Conservation (phyloP, 2,329 filamentous ascomycete genomes). For the Curvularia sp. region DNA sequence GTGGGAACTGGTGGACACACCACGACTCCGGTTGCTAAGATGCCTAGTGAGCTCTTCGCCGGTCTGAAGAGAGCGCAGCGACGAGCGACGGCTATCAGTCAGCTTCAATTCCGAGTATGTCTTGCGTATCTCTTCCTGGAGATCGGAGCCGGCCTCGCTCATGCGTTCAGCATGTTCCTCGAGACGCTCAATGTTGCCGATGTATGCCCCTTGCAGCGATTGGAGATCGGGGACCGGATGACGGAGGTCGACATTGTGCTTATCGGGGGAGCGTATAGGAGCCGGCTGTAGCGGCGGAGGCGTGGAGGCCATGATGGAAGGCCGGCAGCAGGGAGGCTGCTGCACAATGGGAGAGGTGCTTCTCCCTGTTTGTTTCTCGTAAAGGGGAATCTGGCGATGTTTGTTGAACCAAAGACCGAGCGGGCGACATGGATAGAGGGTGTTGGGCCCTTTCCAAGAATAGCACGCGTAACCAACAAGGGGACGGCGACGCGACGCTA, state of each 20-base stretch:
- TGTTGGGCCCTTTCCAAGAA: slow-evolving; percentile 29
- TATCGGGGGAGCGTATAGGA: slow-evolving; percentile 30
- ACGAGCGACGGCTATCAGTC: slow-evolving; percentile 71
- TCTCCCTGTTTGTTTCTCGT: background rate
- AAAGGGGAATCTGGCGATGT: slow-evolving; percentile 27
- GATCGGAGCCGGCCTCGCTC: slow-evolving; percentile 73
- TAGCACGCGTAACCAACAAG: slow-evolving; percentile 27
- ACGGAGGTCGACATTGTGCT: slow-evolving; percentile 36
- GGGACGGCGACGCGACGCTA: slow-evolving; percentile 13
- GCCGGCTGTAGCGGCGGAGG: slow-evolving; percentile 27
- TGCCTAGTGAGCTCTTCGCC: slow-evolving; percentile 38
- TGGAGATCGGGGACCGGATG: slow-evolving; percentile 70
- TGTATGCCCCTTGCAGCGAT: slow-evolving; percentile 66
- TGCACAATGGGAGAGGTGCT: slow-evolving; percentile 3
- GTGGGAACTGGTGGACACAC: slow-evolving; percentile 53
- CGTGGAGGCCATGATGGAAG: slow-evolving; percentile 33
- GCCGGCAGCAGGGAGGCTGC: slow-evolving; percentile 9
- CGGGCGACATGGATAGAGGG: slow-evolving; percentile 18
- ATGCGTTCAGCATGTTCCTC: slow-evolving; percentile 78
- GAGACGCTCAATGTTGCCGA: slow-evolving; percentile 73
- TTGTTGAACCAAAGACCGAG: slow-evolving; percentile 20
- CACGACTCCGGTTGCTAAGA: slow-evolving; percentile 47
- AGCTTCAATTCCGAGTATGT: slow-evolving; percentile 74
- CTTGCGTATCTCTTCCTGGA: slow-evolving; percentile 78
- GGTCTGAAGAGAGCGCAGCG: slow-evolving; percentile 59